Base-by-base conservation (phyloP, 441 rosid species). In the Dalechampia spathulata region DNA sequence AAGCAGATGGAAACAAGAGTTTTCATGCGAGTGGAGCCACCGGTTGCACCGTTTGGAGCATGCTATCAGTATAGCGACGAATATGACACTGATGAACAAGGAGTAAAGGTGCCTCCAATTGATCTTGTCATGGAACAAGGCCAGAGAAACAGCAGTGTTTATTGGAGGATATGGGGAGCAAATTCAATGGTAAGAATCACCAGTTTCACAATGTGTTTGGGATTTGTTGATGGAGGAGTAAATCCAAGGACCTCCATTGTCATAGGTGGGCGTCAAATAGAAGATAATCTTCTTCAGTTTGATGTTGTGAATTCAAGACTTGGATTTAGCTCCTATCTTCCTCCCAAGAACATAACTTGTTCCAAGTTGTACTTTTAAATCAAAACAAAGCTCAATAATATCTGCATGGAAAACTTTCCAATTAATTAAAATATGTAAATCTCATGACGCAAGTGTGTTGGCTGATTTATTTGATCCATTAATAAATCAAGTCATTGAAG, bases 251-350 rank as follows among this genome's bases (percentile, higher is more conserved):
- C 57, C 19, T 23, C 20, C 30, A 20, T 52, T 1, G 17, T 52
- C 21, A 62, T 72, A 14, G 54, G 32, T 12, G 55, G 70, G 65
- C 47, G 62, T 58, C 80, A 72, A 58, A 43, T 75, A 69, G 83
- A 75, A 39, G 51, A 78, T 27, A 70, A 60, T 49, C 52, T 77
- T 49, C 4, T 72, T 52, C 59, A 55, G 55, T 77, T 74, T 45
- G 75, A 74, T 47, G 49, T 69, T 28, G 72, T 44, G 2, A 43
- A 60, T 58, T 70, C 65, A 26, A 66, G 51, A 57, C 55, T 74
- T 61, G 82, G 82, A 8, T 74, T 71, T 47, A 77, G 77, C 43
- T 51, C 69, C 57, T 57, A 75, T 2, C 30, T 71, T 55, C 13
- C 36, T 13, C 11, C 39, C 2, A 5, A 10, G 39, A 36, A 36